A percentile compares a stretch with the other conserved stretches of the same genome.
phyloP scores from a whole-genome alignment of 805 yeast genomes.

The Pichia californica region DNA sequence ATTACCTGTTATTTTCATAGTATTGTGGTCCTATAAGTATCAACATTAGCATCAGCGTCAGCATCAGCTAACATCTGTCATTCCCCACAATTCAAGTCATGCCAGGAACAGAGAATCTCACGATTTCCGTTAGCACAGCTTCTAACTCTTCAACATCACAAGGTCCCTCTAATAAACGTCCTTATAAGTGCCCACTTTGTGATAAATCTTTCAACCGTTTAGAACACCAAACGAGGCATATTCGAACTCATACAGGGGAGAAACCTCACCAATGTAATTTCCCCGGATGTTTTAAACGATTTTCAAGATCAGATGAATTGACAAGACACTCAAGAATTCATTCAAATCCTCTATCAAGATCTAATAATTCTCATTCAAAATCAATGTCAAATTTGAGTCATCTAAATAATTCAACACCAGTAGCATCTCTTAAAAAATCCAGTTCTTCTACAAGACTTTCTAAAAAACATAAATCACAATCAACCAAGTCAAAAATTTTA shows the following conservation, averaged over 20 bases:
- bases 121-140: background rate
- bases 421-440: slow-evolving; percentile 5
- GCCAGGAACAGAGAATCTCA: background rate
- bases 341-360: slow-evolving; percentile 42
- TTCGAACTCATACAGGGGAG: slow-evolving; percentile 90
- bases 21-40: too few species aligned
- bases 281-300: slow-evolving; percentile 78
- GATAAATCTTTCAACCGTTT: slow-evolving; percentile 80
- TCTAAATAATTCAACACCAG: slow-evolving; percentile 20
- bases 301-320: slow-evolving; percentile 76
- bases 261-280: slow-evolving; percentile 81
- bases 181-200: slow-evolving; percentile 81
- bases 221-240: slow-evolving; percentile 88
- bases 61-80: background rate
- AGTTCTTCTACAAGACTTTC: slow-evolving; percentile 12
- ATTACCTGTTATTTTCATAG: too few species aligned
- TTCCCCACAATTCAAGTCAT: slow-evolving; percentile 17
- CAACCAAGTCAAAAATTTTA: slow-evolving; percentile 25
- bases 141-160: background rate
- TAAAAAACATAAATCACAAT: slow-evolving; percentile 1
- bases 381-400: slow-evolving; percentile 1
- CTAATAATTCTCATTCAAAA: slow-evolving; percentile 17
- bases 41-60: too few species aligned
- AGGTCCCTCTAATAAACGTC: slow-evolving; percentile 36
- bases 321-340: slow-evolving; percentile 84